A percentile compares a stretch with the other conserved stretches of the same genome.
Evolutionary conservation across 371 early-diverging fungal species (phyloP).

Genomic region (Haplosporangium sp.): DNA sequence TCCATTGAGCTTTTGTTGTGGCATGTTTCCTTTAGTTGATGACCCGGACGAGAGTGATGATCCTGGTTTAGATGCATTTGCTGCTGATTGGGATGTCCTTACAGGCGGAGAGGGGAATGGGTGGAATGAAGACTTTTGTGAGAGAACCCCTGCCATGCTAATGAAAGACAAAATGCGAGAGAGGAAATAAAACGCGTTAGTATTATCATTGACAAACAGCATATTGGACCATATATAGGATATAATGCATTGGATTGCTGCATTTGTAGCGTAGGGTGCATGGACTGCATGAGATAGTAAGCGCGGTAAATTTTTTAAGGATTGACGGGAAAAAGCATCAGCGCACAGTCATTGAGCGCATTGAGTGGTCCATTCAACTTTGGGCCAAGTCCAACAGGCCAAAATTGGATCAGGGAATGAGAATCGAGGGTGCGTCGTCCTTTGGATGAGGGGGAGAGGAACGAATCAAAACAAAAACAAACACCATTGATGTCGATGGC

Average conservation of each 20-base stretch:
- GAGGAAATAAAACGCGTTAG: not conserved
- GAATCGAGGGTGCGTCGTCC: not conserved
- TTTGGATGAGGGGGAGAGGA: not conserved
- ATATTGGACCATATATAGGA: no score
- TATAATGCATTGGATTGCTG: no score
- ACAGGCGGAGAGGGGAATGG: constrained; percentile 45
- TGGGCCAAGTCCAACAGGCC: not conserved
- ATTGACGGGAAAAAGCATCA: constrained; percentile 29
- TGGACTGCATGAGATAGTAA: not conserved
- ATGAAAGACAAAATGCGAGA: not conserved
- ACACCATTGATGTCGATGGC: not conserved
- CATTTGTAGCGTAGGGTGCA: no score
- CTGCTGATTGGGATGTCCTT: constrained; percentile 15
- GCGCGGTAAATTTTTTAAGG: constrained; percentile 30
- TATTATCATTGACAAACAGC: no score
- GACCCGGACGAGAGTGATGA: constrained; percentile 2
- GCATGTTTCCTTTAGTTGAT: constrained; percentile 8
- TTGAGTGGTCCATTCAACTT: not conserved
- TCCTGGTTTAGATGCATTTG: not conserved
- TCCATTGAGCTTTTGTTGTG: not conserved
- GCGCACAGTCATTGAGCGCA: constrained; percentile 18
- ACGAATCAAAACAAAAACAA: not conserved
- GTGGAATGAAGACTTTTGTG: constrained; percentile 27
- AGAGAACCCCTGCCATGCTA: constrained; percentile 6
- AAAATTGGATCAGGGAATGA: not conserved